phyloP scores from a whole-genome alignment of 2,329 filamentous ascomycete genomes.

The Alternaria conjuncta region DNA sequence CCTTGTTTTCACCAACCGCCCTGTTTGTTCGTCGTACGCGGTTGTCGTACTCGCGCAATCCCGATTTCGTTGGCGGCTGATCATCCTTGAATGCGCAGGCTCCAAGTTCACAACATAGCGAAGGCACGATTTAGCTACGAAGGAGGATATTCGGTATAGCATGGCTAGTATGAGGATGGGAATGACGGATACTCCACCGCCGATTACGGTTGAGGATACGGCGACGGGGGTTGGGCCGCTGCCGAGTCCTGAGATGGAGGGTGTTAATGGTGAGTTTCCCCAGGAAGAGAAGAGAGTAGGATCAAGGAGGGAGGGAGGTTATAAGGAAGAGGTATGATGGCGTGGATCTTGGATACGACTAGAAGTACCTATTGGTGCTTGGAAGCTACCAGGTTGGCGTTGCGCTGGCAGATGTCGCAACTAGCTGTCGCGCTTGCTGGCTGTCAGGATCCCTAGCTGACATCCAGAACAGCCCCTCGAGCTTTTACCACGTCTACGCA shows the following conservation, averaged over 20 bases:
- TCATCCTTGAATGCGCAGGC: slow-evolving; percentile 1
- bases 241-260: slow-evolving; percentile 30
- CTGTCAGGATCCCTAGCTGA: slow-evolving; percentile 1
- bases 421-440: background rate
- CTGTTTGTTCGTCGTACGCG: slow-evolving; percentile 3
- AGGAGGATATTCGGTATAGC: background rate
- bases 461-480: slow-evolving; percentile 20
- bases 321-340: background rate
- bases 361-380: background rate
- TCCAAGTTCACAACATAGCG: background rate
- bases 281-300: background rate
- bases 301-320: too few relatives aligned
- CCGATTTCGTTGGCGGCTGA: background rate
- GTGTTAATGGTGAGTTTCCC: slow-evolving; percentile 17
- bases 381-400: background rate
- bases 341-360: background rate
- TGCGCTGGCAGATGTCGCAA: background rate
- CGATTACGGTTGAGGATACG: slow-evolving; percentile 46
- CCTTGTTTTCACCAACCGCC: background rate
- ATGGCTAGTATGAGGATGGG: slow-evolving; percentile 11
- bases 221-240: slow-evolving; percentile 27
- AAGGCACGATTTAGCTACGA: too few relatives aligned
- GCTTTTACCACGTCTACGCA: slow-evolving; percentile 21
- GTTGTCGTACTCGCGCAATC: background rate
- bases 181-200: slow-evolving; percentile 33